Conservation (phyloP, 2,329 filamentous ascomycete genomes). For the Cladosporium sp. region DNA sequence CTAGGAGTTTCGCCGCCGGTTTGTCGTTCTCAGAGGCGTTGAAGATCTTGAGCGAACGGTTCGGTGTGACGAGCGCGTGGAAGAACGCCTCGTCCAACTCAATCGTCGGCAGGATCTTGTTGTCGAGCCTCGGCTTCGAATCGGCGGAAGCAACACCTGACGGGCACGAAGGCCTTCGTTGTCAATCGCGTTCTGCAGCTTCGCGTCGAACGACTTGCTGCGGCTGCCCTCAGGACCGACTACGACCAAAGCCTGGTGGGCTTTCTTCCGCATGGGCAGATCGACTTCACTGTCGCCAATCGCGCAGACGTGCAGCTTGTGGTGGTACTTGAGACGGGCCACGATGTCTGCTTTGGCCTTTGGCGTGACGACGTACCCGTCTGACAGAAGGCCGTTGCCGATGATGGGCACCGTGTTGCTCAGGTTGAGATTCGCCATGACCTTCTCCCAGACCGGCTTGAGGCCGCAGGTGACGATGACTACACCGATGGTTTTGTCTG, state of each 20-base stretch:
- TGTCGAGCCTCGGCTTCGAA: constrained; percentile 46
- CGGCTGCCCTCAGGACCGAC: constrained; percentile 50
- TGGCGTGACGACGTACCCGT: constrained; percentile 54
- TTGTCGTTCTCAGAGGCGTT: constrained; percentile 46
- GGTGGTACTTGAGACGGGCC: constrained; percentile 37
- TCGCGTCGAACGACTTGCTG: constrained; percentile 56
- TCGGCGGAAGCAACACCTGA: constrained; percentile 51
- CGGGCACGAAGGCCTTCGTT: constrained; percentile 41
- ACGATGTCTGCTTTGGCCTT: constrained; percentile 54
- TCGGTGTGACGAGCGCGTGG: neutral
- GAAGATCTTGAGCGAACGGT: constrained; percentile 18
- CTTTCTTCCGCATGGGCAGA: constrained; percentile 56
- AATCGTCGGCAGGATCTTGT: neutral
- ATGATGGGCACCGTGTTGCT: constrained; percentile 51
- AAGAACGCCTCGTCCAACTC: neutral
- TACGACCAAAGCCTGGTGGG: constrained; percentile 57
- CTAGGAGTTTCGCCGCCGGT: constrained; percentile 52
- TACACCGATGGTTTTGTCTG: constrained; percentile 29
- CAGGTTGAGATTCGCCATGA: constrained; percentile 50
- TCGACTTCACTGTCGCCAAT: constrained; percentile 64
- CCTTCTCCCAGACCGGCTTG: constrained; percentile 55
- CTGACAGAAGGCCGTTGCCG: constrained; percentile 50
- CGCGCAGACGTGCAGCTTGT: constrained; percentile 50
- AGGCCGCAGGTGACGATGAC: constrained; percentile 59
- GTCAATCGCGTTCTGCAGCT: constrained; percentile 46